Conservation (phyloP, 805 yeast species). For the Zygoascus tannicola region DNA sequence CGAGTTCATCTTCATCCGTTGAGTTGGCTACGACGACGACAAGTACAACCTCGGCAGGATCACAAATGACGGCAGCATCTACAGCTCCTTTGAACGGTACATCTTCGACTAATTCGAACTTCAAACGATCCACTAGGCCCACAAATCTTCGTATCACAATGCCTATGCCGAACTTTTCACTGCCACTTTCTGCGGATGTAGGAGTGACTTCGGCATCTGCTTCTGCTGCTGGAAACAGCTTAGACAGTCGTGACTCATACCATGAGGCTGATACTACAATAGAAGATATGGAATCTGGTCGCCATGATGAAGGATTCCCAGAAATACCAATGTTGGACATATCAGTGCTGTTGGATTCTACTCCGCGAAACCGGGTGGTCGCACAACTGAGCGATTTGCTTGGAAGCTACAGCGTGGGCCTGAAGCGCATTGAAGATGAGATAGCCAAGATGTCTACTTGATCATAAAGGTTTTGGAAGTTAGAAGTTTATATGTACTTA, state of each 20-base stretch:
- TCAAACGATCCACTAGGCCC: not conserved
- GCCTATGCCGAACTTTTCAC: conserved; percentile 9
- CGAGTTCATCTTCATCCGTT: no score
- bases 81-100: not conserved
- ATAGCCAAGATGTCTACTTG: conserved; percentile 1
- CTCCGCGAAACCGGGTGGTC: conserved; percentile 27
- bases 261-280: conserved; percentile 8
- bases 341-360: conserved; percentile 29
- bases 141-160: conserved; percentile 10
- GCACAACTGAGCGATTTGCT: conserved; percentile 28
- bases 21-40: no score
- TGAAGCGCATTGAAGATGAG: conserved; percentile 14
- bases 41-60: not conserved
- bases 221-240: not conserved
- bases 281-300: conserved; percentile 7
- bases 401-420: conserved; percentile 21
- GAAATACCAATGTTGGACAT: conserved; percentile 28
- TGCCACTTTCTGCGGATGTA: conserved; percentile 2
- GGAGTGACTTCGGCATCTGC: not conserved
- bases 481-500: not conserved
- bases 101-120: not conserved
- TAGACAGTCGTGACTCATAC: not conserved
- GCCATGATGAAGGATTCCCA: conserved; percentile 10
- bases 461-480: not conserved
- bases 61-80: not conserved